Percentiles rank a stretch among this genome's conserved stretches.
phyloP scores from a whole-genome alignment of 352 stramenopile genomes.

The Halophytophthora polymorphica region DNA sequence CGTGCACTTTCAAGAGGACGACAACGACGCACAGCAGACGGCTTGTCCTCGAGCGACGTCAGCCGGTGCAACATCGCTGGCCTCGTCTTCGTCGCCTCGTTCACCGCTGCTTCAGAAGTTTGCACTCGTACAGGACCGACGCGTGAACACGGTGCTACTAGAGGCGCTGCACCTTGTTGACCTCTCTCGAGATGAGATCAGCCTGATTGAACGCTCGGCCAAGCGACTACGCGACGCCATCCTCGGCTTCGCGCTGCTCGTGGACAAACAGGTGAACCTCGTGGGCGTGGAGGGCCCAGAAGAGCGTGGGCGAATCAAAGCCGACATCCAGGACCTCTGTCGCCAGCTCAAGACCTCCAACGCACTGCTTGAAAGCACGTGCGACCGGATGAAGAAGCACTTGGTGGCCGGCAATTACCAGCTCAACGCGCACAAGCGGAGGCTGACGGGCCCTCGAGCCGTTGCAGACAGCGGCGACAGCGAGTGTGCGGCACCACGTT shows the following conservation, averaged over 20 bases:
- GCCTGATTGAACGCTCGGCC: conserved; percentile 49
- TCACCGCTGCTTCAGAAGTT: conserved; percentile 65
- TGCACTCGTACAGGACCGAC: conserved; percentile 46
- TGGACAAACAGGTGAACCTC: conserved; percentile 78
- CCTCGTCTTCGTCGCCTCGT: conserved; percentile 12
- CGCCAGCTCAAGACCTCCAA: conserved; percentile 57
- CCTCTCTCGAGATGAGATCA: conserved; percentile 56
- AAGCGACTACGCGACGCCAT: conserved; percentile 59
- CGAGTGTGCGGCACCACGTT: conserved; percentile 18
- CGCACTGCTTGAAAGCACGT: conserved; percentile 48
- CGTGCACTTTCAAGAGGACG: conserved; percentile 18
- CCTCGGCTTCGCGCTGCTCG: conserved; percentile 59
- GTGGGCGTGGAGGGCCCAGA: conserved; percentile 41
- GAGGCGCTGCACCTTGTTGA: conserved; percentile 66
- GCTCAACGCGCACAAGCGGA: conserved; percentile 50
- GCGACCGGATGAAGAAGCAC: conserved; percentile 58
- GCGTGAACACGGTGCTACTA: conserved; percentile 53
- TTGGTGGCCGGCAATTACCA: conserved; percentile 44
- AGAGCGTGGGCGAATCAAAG: conserved; percentile 42
- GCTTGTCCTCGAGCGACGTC: conserved; percentile 5
- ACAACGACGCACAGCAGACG: background rate
- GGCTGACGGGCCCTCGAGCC: conserved; percentile 22
- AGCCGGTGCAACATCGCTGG: conserved; percentile 6
- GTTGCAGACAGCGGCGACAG: conserved; percentile 18
- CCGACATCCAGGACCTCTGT: conserved; percentile 60